Evolutionary conservation across 169 alveolate species (phyloP).

Genomic region (Plasmodium coatneyi): DNA sequence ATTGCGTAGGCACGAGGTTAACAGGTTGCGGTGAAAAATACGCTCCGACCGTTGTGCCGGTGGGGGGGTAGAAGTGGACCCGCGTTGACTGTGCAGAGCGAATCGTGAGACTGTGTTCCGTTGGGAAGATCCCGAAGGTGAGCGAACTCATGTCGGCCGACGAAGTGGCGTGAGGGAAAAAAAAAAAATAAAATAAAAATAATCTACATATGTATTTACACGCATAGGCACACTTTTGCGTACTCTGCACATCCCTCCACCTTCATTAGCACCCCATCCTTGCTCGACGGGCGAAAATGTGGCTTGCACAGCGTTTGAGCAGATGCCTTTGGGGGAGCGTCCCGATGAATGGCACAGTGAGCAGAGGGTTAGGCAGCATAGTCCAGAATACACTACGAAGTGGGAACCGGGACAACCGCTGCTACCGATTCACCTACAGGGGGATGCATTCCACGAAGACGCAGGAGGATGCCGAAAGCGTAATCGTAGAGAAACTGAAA

Average conservation of each 20-base stretch:
- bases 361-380: background rate
- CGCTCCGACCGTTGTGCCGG: background rate
- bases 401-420: background rate
- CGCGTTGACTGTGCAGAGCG: background rate
- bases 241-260: background rate
- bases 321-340: background rate
- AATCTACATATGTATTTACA: background rate
- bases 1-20: background rate
- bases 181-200: too few relatives aligned
- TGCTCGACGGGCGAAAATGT: background rate
- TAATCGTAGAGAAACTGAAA: background rate
- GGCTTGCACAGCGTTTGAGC: background rate
- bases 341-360: background rate
- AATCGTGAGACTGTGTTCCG: background rate
- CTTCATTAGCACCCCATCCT: background rate
- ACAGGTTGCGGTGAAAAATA: background rate
- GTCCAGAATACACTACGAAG: background rate
- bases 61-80: background rate
- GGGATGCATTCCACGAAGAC: background rate
- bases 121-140: background rate
- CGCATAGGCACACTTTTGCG: background rate
- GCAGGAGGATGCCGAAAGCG: slow-evolving; percentile 9
- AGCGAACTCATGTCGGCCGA: background rate
- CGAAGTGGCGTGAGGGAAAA: background rate
- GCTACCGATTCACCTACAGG: background rate